Percentiles rank a stretch among this genome's conserved stretches.
Conservation (phyloP, 345 rosid species). For the Tarenaya hassleriana region DNA sequence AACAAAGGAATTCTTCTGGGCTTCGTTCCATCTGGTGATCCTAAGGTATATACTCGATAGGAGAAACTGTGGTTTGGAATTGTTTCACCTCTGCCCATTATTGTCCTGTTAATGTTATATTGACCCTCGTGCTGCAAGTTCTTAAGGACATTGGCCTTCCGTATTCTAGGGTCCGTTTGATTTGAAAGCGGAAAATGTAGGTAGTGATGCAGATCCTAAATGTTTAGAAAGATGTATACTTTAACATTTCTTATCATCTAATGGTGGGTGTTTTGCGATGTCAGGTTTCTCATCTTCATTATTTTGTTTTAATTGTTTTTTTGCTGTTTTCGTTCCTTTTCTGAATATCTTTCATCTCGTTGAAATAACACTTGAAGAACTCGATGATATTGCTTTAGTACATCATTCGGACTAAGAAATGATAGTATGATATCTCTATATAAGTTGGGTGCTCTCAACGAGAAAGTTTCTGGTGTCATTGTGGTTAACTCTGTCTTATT, state of each 20-base stretch:
- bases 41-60: slow-evolving; percentile 36
- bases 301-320: not conserved
- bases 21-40: slow-evolving; percentile 61
- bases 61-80: not conserved
- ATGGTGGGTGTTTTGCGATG: too few species aligned
- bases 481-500: slow-evolving; percentile 14
- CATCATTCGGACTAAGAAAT: not conserved
- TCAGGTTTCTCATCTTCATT: too few species aligned
- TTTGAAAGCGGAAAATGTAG: not conserved
- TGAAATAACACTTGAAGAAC: slow-evolving; percentile 3
- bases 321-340: not conserved
- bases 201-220: slow-evolving; percentile 3
- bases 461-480: slow-evolving; percentile 6
- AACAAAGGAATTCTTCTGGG: slow-evolving; percentile 81
- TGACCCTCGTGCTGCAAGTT: not conserved
- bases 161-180: not conserved
- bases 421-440: not conserved
- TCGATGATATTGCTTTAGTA: slow-evolving; percentile 9
- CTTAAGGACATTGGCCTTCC: not conserved
- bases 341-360: not conserved
- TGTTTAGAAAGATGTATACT: not conserved
- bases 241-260: not conserved
- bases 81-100: slow-evolving; percentile 4
- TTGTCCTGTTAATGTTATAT: not conserved
- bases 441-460: not conserved